Evolutionary conservation across 1,284 basidiomycete species (phyloP).

Genomic region (Irpex sp.): DNA sequence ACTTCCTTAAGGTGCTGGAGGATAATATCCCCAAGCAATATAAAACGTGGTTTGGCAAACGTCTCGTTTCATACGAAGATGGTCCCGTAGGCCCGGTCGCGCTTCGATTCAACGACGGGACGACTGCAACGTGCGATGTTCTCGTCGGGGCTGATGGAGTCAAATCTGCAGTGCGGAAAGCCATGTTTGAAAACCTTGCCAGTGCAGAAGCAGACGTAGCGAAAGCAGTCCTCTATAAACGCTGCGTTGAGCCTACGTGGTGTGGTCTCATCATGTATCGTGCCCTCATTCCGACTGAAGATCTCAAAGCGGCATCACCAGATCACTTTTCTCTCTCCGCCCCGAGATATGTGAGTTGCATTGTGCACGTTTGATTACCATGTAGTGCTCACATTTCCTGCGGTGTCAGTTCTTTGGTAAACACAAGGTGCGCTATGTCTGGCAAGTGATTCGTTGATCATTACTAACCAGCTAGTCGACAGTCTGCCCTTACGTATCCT

Average conservation of each 20-base stretch:
- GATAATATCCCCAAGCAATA: conserved; percentile 29
- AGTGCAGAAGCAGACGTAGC: neutral
- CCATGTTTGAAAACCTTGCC: conserved; percentile 23
- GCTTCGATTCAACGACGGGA: conserved; percentile 38
- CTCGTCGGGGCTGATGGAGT: conserved; percentile 52
- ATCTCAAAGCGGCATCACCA: neutral
- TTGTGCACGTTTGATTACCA: no score
- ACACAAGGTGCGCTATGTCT: conserved; percentile 9
- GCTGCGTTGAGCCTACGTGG: conserved; percentile 13
- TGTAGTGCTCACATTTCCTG: neutral
- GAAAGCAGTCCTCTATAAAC: neutral
- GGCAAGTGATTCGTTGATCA: neutral
- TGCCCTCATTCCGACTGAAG: conserved; percentile 8
- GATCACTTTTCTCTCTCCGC: conserved; percentile 11
- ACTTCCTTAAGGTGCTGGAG: conserved; percentile 38
- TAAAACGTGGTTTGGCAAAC: conserved; percentile 36
- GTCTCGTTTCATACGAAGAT: conserved; percentile 31
- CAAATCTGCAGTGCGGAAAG: conserved; percentile 14
- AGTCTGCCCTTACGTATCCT: conserved; percentile 49
- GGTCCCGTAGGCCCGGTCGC: conserved; percentile 9
- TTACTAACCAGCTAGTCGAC: neutral
- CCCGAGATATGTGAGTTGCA: conserved; percentile 12
- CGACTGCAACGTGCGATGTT: conserved; percentile 43
- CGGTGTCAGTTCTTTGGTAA: conserved; percentile 13
- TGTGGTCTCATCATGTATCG: conserved; percentile 17